Evolutionary conservation across 164 flowering plant genomes (phyloP).

Genomic region (Macadamia integrifolia): DNA sequence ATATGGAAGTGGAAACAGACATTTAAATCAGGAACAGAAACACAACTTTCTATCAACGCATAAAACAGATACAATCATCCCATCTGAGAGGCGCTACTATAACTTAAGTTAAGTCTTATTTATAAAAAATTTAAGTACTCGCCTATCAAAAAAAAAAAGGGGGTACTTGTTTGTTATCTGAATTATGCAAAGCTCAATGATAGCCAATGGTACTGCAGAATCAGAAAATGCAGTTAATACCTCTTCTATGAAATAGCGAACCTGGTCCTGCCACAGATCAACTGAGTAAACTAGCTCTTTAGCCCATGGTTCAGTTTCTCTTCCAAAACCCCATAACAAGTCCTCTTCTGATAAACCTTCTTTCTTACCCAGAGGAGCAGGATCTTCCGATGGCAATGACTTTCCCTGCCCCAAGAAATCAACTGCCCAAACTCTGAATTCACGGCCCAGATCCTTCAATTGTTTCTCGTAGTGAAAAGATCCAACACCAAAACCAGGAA

Average conservation of each 20-base stretch:
- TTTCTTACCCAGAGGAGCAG: slow-evolving; percentile 42
- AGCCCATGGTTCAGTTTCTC: slow-evolving; percentile 86
- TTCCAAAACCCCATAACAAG: slow-evolving; percentile 83
- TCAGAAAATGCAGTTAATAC: slow-evolving; percentile 23
- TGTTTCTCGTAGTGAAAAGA: slow-evolving; percentile 95
- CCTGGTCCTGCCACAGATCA: slow-evolving; percentile 92
- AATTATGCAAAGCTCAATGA: too few species aligned
- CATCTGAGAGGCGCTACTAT: too few species aligned
- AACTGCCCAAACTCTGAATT: slow-evolving; percentile 80
- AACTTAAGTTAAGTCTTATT: too few species aligned
- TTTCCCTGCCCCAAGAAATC: slow-evolving; percentile 95
- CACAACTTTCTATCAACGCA: too few species aligned
- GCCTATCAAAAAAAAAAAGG: too few species aligned
- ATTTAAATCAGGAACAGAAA: too few species aligned
- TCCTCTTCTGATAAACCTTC: slow-evolving; percentile 30
- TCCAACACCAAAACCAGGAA: slow-evolving; percentile 98
- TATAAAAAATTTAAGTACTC: too few species aligned
- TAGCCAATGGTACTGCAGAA: too few species aligned
- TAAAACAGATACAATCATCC: too few species aligned
- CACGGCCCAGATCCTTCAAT: slow-evolving; percentile 85
- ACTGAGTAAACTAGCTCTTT: slow-evolving; percentile 69
- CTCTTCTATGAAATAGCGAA: slow-evolving; percentile 68
- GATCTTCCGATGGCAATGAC: slow-evolving; percentile 85
- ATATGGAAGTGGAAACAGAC: too few species aligned
- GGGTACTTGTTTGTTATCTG: too few species aligned